A percentile compares a stretch with the other conserved stretches of the same genome.
Evolutionary conservation across 225 moss, liverwort and hornwort species (phyloP).

Genomic region (Climacium dendroides): DNA sequence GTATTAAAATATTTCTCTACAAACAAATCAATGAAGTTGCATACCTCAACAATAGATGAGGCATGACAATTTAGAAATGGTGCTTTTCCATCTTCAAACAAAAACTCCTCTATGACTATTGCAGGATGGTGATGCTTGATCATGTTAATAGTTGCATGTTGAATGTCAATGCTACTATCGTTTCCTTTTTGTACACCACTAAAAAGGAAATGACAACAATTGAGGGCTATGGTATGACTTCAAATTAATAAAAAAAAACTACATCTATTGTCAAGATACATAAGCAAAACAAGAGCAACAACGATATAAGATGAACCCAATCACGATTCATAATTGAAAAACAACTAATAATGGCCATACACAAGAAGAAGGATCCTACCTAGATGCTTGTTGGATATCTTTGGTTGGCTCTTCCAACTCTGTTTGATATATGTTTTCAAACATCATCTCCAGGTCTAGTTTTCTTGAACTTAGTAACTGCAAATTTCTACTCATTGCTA

Average conservation of each 20-base stretch:
- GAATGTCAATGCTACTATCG: not conserved
- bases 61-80: slow-evolving; percentile 82
- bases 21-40: not conserved
- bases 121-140: slow-evolving; percentile 2
- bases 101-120: slow-evolving; percentile 39
- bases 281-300: not conserved
- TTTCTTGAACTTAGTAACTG: not conserved
- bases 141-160: not conserved
- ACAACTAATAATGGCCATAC: not conserved
- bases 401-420: not conserved
- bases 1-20: not conserved
- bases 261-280: not conserved
- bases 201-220: not conserved
- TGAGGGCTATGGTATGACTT: not conserved
- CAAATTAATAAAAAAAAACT: not conserved
- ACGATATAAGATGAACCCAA: not conserved
- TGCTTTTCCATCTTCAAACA: slow-evolving; percentile 42
- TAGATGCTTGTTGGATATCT: not conserved
- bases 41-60: slow-evolving; percentile 64
- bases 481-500: not conserved
- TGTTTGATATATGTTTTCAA: not conserved
- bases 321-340: not conserved
- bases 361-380: not conserved
- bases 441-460: not conserved
- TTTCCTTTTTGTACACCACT: slow-evolving; percentile 1